These are phyloP conservation scores for Populus hybrid DNA, from an alignment of 441 rosid species.

Conservation along the genomic window DNA sequence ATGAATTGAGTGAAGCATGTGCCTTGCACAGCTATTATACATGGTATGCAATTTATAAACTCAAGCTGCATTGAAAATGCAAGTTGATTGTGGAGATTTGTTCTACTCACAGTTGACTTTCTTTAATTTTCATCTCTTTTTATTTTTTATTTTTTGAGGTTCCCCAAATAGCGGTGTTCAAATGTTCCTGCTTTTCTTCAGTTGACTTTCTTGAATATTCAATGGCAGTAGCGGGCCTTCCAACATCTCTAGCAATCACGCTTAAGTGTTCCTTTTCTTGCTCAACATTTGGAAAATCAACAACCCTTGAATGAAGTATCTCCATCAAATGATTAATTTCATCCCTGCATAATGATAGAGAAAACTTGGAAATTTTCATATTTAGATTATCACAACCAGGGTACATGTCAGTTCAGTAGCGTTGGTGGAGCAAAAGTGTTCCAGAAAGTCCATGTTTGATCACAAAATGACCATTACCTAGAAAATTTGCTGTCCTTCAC, in stretches of 20 bases:
- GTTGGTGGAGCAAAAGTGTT: background rate
- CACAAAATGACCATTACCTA: constrained; percentile 36
- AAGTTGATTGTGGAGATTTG: constrained; percentile 2
- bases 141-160: constrained; percentile 20
- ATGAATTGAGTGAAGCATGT: background rate
- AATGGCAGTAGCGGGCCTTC: constrained; percentile 26
- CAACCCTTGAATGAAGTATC: constrained; percentile 61
- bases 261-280: constrained; percentile 33
- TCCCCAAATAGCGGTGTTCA: constrained; percentile 29
- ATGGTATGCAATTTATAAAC: background rate
- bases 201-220: constrained; percentile 34
- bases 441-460: background rate
- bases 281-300: constrained; percentile 37
- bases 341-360: constrained; percentile 42
- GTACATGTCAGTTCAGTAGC: background rate
- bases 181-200: constrained; percentile 36
- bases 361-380: constrained; percentile 5
- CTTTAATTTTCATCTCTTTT: constrained; percentile 25
- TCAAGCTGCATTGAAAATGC: constrained; percentile 8
- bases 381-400: constrained; percentile 5
- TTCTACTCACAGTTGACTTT: constrained; percentile 46
- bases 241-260: constrained; percentile 22
- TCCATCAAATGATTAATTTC: constrained; percentile 61
- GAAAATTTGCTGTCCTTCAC: constrained; percentile 61
- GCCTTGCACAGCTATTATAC: background rate